Percentiles rank a stretch among this genome's conserved stretches.
These are phyloP conservation scores for Chaetomium strumarium DNA, from an alignment of 2,329 filamentous ascomycete genomes.

Conservation along the genomic window DNA sequence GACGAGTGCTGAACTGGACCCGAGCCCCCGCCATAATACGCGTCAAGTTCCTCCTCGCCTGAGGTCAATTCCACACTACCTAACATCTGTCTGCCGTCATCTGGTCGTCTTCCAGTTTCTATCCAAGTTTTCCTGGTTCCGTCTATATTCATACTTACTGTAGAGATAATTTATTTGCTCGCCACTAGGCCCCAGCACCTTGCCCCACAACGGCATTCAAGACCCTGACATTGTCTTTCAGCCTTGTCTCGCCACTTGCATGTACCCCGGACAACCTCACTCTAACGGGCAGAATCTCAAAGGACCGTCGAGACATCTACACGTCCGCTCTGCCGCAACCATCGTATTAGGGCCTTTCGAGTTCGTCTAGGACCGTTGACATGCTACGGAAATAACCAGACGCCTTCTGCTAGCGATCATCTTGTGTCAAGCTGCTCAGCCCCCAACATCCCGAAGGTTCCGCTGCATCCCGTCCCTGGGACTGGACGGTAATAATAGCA, in stretches of 20 bases:
- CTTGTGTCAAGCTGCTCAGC: slow-evolving; percentile 12
- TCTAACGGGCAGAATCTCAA: not conserved
- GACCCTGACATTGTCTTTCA: not conserved
- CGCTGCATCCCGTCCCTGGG: slow-evolving; percentile 13
- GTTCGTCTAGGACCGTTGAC: not conserved
- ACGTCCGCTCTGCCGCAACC: slow-evolving; percentile 1
- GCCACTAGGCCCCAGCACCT: not conserved
- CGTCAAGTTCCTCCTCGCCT: not conserved
- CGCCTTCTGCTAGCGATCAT: not conserved
- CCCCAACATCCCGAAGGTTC: slow-evolving; percentile 13
- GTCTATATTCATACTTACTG: not conserved
- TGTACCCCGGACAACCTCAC: not conserved
- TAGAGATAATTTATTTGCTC: not conserved
- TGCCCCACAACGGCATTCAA: not conserved
- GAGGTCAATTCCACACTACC: not conserved
- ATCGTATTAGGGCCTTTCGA: not conserved
- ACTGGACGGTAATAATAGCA: slow-evolving; percentile 21
- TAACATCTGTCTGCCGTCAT: not conserved
- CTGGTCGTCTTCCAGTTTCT: not conserved
- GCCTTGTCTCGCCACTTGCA: not conserved
- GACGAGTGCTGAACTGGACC: not conserved
- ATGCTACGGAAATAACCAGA: slow-evolving; percentile 10
- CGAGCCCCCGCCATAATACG: slow-evolving; percentile 3
- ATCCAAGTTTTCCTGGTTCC: not conserved
- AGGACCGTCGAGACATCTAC: not conserved